Conservation (phyloP, 805 yeast species). For the Kluyveromyces dobzhanskii region DNA sequence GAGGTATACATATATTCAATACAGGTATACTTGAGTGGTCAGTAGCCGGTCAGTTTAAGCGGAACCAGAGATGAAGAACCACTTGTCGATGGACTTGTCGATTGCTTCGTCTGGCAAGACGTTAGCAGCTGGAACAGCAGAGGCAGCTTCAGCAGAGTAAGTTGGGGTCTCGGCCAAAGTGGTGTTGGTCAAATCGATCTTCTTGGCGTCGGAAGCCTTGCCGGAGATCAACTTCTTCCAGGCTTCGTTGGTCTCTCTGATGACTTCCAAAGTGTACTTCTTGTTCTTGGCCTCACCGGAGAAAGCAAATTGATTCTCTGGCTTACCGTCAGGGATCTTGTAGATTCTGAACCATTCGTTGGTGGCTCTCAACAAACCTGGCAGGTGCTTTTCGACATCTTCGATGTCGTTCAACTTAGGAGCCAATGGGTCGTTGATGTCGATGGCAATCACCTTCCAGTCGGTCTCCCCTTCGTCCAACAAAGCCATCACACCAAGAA, state of each 20-base stretch:
- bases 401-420: slow-evolving; percentile 79
- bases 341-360: slow-evolving; percentile 98
- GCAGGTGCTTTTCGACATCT: slow-evolving; percentile 83
- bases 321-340: slow-evolving; percentile 97
- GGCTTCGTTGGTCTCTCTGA: slow-evolving; percentile 74
- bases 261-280: slow-evolving; percentile 76
- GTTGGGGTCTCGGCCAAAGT: slow-evolving; percentile 53
- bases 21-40: too few species aligned
- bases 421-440: slow-evolving; percentile 83
- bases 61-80: slow-evolving; percentile 95
- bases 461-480: slow-evolving; percentile 89
- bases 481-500: slow-evolving; percentile 88
- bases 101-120: slow-evolving; percentile 83
- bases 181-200: slow-evolving; percentile 68
- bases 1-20: too few species aligned
- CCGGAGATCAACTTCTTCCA: slow-evolving; percentile 75
- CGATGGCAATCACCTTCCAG: slow-evolving; percentile 89
- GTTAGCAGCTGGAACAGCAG: slow-evolving; percentile 60
- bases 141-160: slow-evolving; percentile 38
- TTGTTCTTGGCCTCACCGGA: slow-evolving; percentile 85
- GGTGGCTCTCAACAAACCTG: slow-evolving; percentile 88
- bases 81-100: slow-evolving; percentile 93
- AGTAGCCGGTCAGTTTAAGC: too few species aligned
- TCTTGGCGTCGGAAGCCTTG: slow-evolving; percentile 48
- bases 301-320: slow-evolving; percentile 94